Evolutionary conservation across 2,329 filamentous ascomycete genomes (phyloP).

Genomic region (Zymoseptoria crescenta): DNA sequence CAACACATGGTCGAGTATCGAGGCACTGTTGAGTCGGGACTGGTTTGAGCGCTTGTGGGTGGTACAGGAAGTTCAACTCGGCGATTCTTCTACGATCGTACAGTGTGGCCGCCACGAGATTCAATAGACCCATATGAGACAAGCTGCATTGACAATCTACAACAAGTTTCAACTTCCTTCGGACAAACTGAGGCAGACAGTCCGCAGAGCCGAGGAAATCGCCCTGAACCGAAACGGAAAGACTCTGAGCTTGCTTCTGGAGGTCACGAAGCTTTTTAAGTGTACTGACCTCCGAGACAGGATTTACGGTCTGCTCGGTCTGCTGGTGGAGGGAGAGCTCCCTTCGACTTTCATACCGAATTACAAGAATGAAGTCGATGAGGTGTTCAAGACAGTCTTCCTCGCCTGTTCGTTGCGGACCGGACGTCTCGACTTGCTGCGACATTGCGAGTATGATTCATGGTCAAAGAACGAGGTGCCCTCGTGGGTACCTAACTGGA

Average conservation of each 20-base stretch:
- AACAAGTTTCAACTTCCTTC: not conserved
- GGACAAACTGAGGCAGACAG: not conserved
- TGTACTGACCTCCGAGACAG: not conserved
- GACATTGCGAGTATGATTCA: not conserved
- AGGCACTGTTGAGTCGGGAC: not conserved
- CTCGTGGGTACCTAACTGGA: constrained; percentile 1
- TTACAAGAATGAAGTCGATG: not conserved
- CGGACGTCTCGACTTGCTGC: not conserved
- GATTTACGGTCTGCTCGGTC: not conserved
- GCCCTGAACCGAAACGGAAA: not conserved
- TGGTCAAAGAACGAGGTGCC: not conserved
- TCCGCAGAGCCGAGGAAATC: not conserved
- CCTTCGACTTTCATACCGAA: not conserved
- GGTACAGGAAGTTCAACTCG: not conserved
- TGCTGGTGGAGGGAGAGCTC: not conserved
- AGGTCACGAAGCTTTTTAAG: not conserved
- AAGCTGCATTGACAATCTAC: not conserved
- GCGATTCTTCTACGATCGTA: not conserved
- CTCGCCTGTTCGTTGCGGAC: not conserved
- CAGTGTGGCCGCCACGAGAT: not conserved
- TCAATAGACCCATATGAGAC: not conserved
- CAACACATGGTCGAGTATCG: not conserved
- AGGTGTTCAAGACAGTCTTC: not conserved
- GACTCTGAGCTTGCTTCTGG: not conserved
- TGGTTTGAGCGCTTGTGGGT: not conserved